Percentiles rank a stretch among this genome's conserved stretches.
phyloP scores from a whole-genome alignment of 768 basidiomycete species.

The Leccinum barrowsii region DNA sequence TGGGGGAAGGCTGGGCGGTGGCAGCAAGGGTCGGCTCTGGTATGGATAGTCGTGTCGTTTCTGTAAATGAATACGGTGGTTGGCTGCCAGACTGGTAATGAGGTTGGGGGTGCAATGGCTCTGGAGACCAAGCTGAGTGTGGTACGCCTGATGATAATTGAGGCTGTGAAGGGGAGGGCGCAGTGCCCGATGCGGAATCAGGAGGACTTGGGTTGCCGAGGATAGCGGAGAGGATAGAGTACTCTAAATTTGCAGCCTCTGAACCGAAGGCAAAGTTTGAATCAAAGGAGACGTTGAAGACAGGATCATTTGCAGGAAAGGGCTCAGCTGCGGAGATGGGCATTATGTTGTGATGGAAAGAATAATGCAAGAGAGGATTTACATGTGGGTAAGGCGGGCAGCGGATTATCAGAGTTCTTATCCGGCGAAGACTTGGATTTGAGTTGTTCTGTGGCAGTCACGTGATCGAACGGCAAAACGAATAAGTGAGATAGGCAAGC shows the following conservation, averaged over 20 bases:
- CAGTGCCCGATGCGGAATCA: conserved; percentile 25
- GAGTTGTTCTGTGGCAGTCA: conserved; percentile 36
- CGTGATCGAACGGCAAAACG: conserved; percentile 22
- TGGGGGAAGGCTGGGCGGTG: conserved; percentile 26
- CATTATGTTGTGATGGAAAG: conserved; percentile 10
- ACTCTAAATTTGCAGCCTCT: conserved; percentile 91
- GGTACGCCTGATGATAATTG: conserved; percentile 24
- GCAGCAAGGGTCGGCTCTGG: conserved; percentile 30
- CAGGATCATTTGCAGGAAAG: conserved; percentile 50
- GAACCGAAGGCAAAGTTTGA: conserved; percentile 70
- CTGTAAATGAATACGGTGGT: conserved; percentile 24
- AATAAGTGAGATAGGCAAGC: background rate
- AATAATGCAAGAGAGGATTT: conserved; percentile 6
- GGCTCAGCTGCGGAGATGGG: conserved; percentile 40
- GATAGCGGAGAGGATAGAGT: conserved; percentile 90
- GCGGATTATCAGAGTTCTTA: conserved; percentile 30
- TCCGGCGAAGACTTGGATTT: conserved; percentile 31
- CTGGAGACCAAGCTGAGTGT: conserved; percentile 37
- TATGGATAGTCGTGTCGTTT: conserved; percentile 30
- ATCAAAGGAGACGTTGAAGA: conserved; percentile 62
- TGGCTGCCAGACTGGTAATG: conserved; percentile 21
- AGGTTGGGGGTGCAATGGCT: conserved; percentile 33
- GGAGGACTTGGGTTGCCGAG: conserved; percentile 70
- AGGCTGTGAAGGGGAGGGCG: conserved; percentile 30
- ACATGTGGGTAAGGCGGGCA: conserved; percentile 32